Evolutionary conservation across 495 filamentous ascomycete species (phyloP), one percentile per base, ranked within the genome.

Genomic region (Aspergillus homomorphus): DNA sequence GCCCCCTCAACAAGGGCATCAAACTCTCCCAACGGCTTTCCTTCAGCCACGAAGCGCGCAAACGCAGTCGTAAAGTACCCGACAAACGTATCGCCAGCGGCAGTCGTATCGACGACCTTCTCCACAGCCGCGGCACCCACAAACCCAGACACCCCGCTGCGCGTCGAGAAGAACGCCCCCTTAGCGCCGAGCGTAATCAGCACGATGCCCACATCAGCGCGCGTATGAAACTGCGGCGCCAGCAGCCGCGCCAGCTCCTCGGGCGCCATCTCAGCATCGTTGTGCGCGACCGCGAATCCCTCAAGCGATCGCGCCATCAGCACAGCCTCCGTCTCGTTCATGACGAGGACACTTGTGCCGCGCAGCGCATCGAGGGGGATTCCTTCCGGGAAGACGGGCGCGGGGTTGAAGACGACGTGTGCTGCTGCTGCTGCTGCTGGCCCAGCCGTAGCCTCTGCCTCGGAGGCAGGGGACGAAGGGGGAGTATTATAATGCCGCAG

Each of bases 41-140:
- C 79, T 51, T 81, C 80, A 19, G 92, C 83, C 4, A 92, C 89
- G 74, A 96, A 96, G 42, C 79, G 84, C 2, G 48, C 48, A 51
- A 51, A 51, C 15, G 48, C 48, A 1, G 48, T 30, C 15, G 48
- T 28, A 23, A 51, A 51, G 48, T 51, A 51, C 8, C 94, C 94
- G 2, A 95, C 90, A 73, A 96, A 98, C 4, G 93, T 96, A 71
- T 98, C 94, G 0, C 94, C 94, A 16, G 93, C 94, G 0, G 87
- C 93, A 4, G 94, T 98, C 6, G 93, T 98, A 74, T 98, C 94
- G 6, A 96, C 81, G 20, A 96, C 93, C 54, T 80, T 84, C 63
- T 66, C 76, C 59, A 80, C 84, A 67, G 80, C 84, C 62, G 78
- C 80, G 10, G 84, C 87, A 16, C 73, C 74, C 6, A 78, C 48